Base-by-base conservation (phyloP, 129 eudicot genomes). In the Dittrichia graveolens region DNA sequence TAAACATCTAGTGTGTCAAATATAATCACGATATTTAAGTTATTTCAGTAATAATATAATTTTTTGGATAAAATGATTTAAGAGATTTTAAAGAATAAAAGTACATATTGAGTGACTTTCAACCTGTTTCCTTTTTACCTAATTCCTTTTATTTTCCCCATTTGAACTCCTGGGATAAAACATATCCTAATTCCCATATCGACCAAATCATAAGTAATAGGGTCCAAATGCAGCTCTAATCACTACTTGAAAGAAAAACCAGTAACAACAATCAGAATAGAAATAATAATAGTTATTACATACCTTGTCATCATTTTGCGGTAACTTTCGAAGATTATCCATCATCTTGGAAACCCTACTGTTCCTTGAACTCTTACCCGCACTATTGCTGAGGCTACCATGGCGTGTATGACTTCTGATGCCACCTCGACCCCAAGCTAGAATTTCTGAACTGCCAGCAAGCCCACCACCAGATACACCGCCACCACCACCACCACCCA, bases 351-450 rank as follows among this genome's bases (percentile, higher is more conserved):
- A 69, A 34, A 86, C 57, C 73, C 89, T 83, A 35, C 49, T 77
- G 58, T 50, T 73, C 72, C 92, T 83, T 5, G 88, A 42, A 78
- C 50, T 77, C 84, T 79, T 87, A 14, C 86, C 85, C 71, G 61
- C 80, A 48, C 86, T 66, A 74, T 80, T 80, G 78, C 75, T 65
- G n/a, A 31, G 63, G 60, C 85, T 76, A 63, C 92, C 90, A 83
- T 85, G 88, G n/a, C 98, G 77, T 9, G 80, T 87, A 61, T 84
- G 76, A 70, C 99, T 94, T 39, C 97, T 88, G 43, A 86, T 78
- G 31, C 97, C 91, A 71, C 91, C 97, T 61, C 86, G 53, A 42
- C 91, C 99, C 99, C 99, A 94, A 6, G 86, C 85, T 15, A 86
- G 75, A 72, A 90, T 84, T 39, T 79, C 78, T 8, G 83, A 16